These are phyloP conservation scores for Komagataella pseudopastoris DNA, from an alignment of 805 yeast species.

Conservation along the genomic window DNA sequence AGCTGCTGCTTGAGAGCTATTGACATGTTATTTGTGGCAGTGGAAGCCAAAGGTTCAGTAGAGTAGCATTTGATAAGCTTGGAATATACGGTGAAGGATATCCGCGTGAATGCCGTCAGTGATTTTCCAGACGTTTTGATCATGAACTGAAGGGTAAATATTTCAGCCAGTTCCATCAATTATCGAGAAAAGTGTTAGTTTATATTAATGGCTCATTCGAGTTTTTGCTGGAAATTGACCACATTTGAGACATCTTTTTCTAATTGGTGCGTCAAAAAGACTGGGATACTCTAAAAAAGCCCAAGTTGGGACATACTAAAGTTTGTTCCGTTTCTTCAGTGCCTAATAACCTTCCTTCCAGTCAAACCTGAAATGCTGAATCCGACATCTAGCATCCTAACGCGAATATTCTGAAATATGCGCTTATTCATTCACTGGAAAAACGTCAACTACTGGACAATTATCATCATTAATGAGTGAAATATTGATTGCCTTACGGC, in stretches of 20 bases:
- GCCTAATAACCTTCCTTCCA: no score
- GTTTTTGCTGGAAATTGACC: not conserved
- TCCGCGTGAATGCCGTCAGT: not conserved
- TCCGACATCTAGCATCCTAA: not conserved
- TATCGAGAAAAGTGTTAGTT: not conserved
- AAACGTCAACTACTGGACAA: not conserved
- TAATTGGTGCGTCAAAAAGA: no score
- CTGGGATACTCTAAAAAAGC: no score
- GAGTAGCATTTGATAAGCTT: not conserved
- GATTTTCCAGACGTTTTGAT: not conserved
- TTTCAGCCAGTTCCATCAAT: not conserved
- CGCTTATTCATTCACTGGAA: not conserved
- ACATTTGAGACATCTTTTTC: no score
- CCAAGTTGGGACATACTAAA: no score
- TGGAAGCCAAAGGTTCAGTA: constrained; percentile 4
- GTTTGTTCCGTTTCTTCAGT: no score
- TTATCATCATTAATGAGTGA: not conserved
- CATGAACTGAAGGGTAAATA: not conserved
- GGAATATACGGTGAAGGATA: not conserved
- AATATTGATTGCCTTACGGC: constrained; percentile 3
- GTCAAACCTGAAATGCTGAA: not conserved
- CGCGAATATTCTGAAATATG: not conserved
- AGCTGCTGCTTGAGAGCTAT: constrained; percentile 59
- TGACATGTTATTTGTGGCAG: constrained; percentile 20
- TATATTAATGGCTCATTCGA: no score